These are phyloP conservation scores for Dovyalis caffra DNA, from an alignment of 345 rosid species.

Conservation along the genomic window DNA sequence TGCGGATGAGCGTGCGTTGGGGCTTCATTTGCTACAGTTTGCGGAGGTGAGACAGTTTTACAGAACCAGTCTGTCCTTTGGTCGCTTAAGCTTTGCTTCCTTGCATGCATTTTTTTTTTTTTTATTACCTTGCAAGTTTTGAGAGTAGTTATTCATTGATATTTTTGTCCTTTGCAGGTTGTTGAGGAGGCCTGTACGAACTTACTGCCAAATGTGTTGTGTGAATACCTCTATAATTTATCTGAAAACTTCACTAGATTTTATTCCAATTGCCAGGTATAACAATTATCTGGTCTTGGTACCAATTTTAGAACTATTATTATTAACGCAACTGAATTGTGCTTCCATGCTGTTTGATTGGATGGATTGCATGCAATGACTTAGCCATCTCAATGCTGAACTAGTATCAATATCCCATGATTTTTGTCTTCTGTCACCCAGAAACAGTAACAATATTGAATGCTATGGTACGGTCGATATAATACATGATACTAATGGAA, in stretches of 20 bases:
- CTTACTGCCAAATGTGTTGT: conserved; percentile 67
- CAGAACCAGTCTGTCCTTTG: neutral
- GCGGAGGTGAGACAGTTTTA: conserved; percentile 54
- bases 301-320: neutral
- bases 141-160: neutral
- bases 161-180: conserved; percentile 41
- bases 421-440: no score
- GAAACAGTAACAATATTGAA: neutral
- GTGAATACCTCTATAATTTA: conserved; percentile 74
- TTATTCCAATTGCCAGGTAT: conserved; percentile 77
- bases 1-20: conserved; percentile 67
- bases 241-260: conserved; percentile 74
- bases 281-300: neutral
- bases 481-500: no score
- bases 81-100: neutral
- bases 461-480: neutral
- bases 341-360: neutral
- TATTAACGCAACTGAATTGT: neutral
- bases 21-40: conserved; percentile 83
- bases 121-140: neutral
- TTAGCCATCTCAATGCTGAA: neutral
- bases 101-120: neutral
- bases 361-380: neutral
- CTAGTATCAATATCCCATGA: no score
- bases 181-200: conserved; percentile 82